Base-by-base conservation (phyloP, 257 asterid species). In the Scutellaria minor region DNA sequence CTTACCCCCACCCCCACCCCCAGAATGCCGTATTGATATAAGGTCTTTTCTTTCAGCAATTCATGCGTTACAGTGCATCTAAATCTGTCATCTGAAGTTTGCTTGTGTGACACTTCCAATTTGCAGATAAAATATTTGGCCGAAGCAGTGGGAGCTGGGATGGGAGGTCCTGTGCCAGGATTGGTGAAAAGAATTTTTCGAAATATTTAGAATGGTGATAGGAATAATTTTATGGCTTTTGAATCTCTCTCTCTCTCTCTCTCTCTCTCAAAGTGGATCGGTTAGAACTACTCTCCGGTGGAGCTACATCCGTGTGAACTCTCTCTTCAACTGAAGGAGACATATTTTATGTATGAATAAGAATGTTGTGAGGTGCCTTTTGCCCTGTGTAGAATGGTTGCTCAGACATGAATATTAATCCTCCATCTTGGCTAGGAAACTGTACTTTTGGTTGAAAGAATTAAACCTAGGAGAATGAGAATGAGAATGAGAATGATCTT, bases 91-190 rank as follows among this genome's bases (percentile, higher is more conserved):
- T 76, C 72, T 58, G 39, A 81, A 66, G 64, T 64, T 66, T 35
- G 58, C 66, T 66, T 35, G 64, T 78, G 10, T 31, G 46, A 65
- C 62, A 6, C 61, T 41, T 55, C n/a, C 8, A 66, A 64, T 70
- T 80, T 71, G 83, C 92, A 91, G 99, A 96, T 82, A 1, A 86
- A 82, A 75, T 85, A 90, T 73, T 77, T 94, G 82, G 96, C 93
- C 10, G 97, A 91, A 83, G 88, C 99, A 42, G 85, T 94, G 73
- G 85, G 89, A 48, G 96, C 95, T 62, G 98, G 98, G 69, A 80
- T 90, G 85, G 99, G 99, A 63, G 90, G 93, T 68, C 81, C 93
- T 42, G 50, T 85, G 58, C 90, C 86, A 75, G 98, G 93, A 31
- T 55, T 91, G 64, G 39, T 91, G 74, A 85, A 80, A 77, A 83